Evolutionary conservation across 345 rosid genomes (phyloP).

Genomic region (Eucalyptus globulus): DNA sequence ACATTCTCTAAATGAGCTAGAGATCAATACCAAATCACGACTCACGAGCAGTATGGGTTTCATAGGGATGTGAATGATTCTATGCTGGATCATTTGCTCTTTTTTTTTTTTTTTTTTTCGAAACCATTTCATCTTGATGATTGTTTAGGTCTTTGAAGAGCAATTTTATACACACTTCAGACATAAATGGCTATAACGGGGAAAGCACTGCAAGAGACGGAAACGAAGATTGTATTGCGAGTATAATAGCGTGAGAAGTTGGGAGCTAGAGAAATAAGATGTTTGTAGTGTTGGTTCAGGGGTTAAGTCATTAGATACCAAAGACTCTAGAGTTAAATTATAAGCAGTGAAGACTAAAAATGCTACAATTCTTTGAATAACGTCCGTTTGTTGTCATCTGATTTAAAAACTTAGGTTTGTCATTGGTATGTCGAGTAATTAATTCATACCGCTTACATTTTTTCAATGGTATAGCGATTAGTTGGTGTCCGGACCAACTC

Average conservation of each 20-base stretch:
- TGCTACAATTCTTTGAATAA: background rate
- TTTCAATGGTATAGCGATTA: background rate
- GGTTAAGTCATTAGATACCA: background rate
- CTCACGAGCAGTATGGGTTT: background rate
- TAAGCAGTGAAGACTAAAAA: background rate
- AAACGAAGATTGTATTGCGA: background rate
- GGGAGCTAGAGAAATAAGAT: background rate
- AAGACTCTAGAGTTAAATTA: background rate
- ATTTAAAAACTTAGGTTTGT: background rate
- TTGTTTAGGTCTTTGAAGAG: background rate
- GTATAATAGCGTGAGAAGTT: background rate
- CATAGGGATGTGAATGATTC: background rate
- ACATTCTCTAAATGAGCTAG: background rate
- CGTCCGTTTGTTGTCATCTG: background rate
- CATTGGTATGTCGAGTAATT: too few relatives aligned
- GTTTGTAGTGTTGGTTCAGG: background rate
- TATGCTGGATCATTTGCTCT: background rate
- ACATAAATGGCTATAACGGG: background rate
- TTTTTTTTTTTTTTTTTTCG: rapidly evolving
- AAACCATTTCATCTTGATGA: background rate
- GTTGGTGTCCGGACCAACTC: background rate
- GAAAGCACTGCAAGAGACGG: background rate
- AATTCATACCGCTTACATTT: background rate
- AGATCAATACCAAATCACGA: background rate
- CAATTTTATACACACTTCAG: background rate